phyloP scores from a whole-genome alignment of 2,329 filamentous ascomycete species.

The Parastagonospora avenae region DNA sequence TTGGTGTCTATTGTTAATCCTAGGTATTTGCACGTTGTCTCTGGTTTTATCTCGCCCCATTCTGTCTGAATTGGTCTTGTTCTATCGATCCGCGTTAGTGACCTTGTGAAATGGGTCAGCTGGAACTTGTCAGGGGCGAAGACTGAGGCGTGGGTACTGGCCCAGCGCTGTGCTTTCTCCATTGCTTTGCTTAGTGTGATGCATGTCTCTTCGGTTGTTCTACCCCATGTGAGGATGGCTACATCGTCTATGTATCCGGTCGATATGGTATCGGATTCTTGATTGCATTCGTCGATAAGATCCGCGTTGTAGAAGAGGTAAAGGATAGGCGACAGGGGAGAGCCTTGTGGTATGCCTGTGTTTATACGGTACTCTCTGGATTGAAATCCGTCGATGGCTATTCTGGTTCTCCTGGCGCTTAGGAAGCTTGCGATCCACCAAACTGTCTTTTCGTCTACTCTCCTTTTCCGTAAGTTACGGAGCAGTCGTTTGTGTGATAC shows the following conservation, averaged over 20 bases:
- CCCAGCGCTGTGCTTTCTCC: constrained; percentile 24
- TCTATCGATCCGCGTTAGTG: constrained; percentile 14
- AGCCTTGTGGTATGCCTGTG: constrained; percentile 37
- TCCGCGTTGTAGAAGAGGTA: constrained; percentile 42
- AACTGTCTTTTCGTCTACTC: constrained; percentile 18
- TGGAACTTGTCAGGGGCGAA: constrained; percentile 38
- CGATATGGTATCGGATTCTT: constrained; percentile 10
- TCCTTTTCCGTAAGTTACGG: constrained; percentile 22
- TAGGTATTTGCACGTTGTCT: constrained; percentile 18
- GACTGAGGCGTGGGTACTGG: constrained; percentile 25
- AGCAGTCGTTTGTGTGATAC: constrained; percentile 28
- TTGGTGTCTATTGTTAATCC: constrained; percentile 23
- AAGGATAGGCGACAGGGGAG: constrained; percentile 37
- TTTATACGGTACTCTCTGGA: constrained; percentile 15
- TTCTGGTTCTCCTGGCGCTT: constrained; percentile 14
- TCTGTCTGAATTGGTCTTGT: constrained; percentile 12
- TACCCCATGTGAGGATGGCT: constrained; percentile 19
- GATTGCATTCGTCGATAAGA: constrained; percentile 28
- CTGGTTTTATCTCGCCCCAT: constrained; percentile 20
- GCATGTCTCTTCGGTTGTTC: constrained; percentile 21
- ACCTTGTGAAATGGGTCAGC: constrained; percentile 33
- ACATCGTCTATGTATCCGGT: constrained; percentile 33
- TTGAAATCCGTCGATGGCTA: constrained; percentile 18
- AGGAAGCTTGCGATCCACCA: constrained; percentile 26
- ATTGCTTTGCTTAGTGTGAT: constrained; percentile 16